Evolutionary conservation across 2,329 filamentous ascomycete genomes (phyloP).

Genomic region (Pezicula carpinea): DNA sequence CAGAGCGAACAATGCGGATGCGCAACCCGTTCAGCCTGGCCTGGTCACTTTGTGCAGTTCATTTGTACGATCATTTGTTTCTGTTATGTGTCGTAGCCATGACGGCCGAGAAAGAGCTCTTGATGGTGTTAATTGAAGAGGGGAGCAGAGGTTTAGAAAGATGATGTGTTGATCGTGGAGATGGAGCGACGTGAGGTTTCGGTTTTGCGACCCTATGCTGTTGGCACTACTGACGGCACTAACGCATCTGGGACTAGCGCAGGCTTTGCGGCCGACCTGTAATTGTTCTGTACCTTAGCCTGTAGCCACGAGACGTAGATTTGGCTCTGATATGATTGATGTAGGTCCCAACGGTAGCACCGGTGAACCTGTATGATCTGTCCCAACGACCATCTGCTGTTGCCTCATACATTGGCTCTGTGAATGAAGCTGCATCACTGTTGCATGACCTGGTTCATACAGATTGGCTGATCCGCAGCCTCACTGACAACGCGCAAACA

Average conservation of each 20-base stretch:
- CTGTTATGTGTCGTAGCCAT: constrained; percentile 24
- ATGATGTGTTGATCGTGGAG: constrained; percentile 7
- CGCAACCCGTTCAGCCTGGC: constrained; percentile 14
- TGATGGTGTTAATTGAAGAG: constrained; percentile 11
- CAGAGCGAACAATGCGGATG: constrained; percentile 8
- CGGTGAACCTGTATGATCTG: too few species aligned
- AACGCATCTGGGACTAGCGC: too few species aligned
- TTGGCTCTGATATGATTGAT: too few species aligned
- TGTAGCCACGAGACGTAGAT: too few species aligned
- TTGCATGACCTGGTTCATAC: constrained; percentile 21
- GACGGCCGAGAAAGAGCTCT: constrained; percentile 15
- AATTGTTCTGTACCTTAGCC: too few species aligned
- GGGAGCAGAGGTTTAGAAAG: constrained; percentile 7
- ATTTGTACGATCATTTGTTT: constrained; percentile 29
- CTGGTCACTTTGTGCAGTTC: constrained; percentile 26
- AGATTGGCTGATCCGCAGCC: constrained; percentile 29
- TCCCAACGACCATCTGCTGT: constrained; percentile 7
- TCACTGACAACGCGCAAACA: constrained; percentile 28
- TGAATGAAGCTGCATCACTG: constrained; percentile 6
- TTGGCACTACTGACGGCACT: too few species aligned
- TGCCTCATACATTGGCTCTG: neutral
- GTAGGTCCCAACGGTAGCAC: neutral
- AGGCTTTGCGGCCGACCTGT: too few species aligned
- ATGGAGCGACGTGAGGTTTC: constrained; percentile 3
- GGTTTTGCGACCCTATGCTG: too few species aligned